Evolutionary conservation across 176 grass and related monocot species (phyloP).

Genomic region (Hordeum marinum): DNA sequence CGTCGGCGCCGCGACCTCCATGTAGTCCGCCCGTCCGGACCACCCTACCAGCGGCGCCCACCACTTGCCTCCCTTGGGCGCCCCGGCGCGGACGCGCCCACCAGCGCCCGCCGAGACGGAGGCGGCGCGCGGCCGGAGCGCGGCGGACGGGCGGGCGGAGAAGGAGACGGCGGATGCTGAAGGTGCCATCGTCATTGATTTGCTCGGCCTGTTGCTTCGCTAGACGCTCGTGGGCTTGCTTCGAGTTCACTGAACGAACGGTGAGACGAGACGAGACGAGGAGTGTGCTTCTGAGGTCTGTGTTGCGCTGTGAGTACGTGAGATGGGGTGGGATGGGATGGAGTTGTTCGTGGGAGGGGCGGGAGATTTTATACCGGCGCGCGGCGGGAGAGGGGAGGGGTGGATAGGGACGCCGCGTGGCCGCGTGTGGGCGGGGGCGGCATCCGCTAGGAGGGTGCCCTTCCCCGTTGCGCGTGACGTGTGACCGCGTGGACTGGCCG

Average conservation of each 20-base stretch:
- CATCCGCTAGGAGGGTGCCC: not conserved
- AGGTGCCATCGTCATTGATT: slow-evolving; percentile 15
- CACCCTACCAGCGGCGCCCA: slow-evolving; percentile 75
- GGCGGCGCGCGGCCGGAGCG: not conserved
- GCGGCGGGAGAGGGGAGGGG: not conserved
- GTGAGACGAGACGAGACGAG: not conserved
- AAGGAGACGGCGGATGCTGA: not conserved
- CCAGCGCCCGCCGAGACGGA: not conserved
- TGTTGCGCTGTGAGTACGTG: not conserved
- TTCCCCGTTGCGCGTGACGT: not conserved
- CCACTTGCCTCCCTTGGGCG: slow-evolving; percentile 42
- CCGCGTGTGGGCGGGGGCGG: not conserved
- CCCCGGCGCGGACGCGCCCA: not conserved
- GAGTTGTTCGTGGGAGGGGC: too few species aligned
- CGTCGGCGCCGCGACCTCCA: slow-evolving; percentile 28
- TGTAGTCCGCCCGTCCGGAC: slow-evolving; percentile 70
- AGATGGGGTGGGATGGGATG: too few species aligned
- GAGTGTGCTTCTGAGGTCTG: not conserved
- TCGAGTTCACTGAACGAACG: not conserved
- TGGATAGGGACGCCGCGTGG: slow-evolving; percentile 23
- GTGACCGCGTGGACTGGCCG: not conserved
- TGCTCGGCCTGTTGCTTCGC: not conserved
- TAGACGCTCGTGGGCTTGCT: not conserved
- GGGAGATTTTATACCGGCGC: slow-evolving; percentile 12
- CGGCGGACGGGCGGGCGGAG: not conserved